These are phyloP conservation scores for Castanea sativa DNA, from an alignment of 306 rosid genomes.

Conservation along the genomic window DNA sequence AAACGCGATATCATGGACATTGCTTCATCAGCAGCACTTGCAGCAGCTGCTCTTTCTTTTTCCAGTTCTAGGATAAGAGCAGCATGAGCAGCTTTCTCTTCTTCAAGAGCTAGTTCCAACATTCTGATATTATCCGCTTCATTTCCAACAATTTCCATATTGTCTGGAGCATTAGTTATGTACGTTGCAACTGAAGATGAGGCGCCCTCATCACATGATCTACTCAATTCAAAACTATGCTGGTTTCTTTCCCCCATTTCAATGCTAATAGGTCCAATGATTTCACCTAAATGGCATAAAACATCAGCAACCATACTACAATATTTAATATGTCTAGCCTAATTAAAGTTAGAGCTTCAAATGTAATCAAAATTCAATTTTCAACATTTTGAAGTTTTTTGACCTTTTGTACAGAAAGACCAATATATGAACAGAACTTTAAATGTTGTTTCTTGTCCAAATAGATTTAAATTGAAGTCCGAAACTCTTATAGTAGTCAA, in stretches of 20 bases:
- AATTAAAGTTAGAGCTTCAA: slow-evolving; percentile 8
- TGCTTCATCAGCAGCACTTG: slow-evolving; percentile 93
- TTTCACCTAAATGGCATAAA: slow-evolving; percentile 34
- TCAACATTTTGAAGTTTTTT: background rate
- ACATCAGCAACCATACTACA: slow-evolving; percentile 23
- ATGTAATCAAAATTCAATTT: slow-evolving; percentile 4
- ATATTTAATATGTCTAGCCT: slow-evolving; percentile 6
- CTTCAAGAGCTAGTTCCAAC: slow-evolving; percentile 60
- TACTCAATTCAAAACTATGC: slow-evolving; percentile 45
- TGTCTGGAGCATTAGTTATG: slow-evolving; percentile 19
- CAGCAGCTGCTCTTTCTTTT: slow-evolving; percentile 94
- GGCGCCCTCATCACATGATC: slow-evolving; percentile 34
- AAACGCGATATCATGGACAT: slow-evolving; percentile 89
- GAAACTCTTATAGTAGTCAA: background rate
- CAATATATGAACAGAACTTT: background rate
- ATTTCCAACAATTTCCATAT: slow-evolving; percentile 29
- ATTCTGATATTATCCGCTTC: slow-evolving; percentile 36
- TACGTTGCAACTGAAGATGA: slow-evolving; percentile 31
- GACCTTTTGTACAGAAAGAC: background rate
- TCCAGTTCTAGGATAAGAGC: slow-evolving; percentile 83
- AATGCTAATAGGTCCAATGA: slow-evolving; percentile 26
- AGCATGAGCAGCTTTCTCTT: slow-evolving; percentile 62
- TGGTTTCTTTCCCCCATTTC: slow-evolving; percentile 39
- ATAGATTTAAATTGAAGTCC: background rate
- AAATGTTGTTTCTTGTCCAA: background rate